Percentiles rank a stretch among this genome's conserved stretches.
Conservation (phyloP, 2,329 filamentous ascomycete genomes). For the Teratosphaeria epicoccoides region DNA sequence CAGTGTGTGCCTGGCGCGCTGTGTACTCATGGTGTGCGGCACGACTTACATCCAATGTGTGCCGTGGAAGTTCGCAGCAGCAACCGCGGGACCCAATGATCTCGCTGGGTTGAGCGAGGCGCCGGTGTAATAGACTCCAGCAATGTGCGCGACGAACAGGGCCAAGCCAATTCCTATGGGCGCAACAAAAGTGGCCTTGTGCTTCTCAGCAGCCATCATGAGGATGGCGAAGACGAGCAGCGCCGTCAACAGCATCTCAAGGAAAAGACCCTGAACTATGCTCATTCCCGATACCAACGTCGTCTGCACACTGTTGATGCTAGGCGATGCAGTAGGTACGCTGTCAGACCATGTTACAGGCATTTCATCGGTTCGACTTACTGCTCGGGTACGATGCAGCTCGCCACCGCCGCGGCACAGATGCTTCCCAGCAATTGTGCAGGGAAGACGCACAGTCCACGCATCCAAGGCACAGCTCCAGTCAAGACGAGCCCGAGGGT, state of each 20-base stretch:
- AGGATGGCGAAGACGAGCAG: conserved; percentile 24
- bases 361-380: neutral
- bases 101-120: conserved; percentile 25
- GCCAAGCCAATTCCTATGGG: conserved; percentile 62
- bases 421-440: conserved; percentile 23
- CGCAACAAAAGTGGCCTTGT: conserved; percentile 40
- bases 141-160: conserved; percentile 45
- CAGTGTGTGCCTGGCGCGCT: neutral
- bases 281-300: conserved; percentile 19
- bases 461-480: conserved; percentile 26
- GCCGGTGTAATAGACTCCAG: conserved; percentile 22
- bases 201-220: conserved; percentile 28
- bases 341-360: neutral
- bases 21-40: neutral
- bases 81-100: conserved; percentile 25
- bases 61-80: conserved; percentile 16
- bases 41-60: conserved; percentile 21
- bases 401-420: conserved; percentile 21
- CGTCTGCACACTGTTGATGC: conserved; percentile 19
- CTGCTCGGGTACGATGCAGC: conserved; percentile 21
- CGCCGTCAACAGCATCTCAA: conserved; percentile 24
- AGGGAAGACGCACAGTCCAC: conserved; percentile 24
- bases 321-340: neutral
- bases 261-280: conserved; percentile 22
- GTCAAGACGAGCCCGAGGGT: conserved; percentile 16